Evolutionary conservation across 495 filamentous ascomycete species (phyloP).

Genomic region (Jackrogersella multiformis): DNA sequence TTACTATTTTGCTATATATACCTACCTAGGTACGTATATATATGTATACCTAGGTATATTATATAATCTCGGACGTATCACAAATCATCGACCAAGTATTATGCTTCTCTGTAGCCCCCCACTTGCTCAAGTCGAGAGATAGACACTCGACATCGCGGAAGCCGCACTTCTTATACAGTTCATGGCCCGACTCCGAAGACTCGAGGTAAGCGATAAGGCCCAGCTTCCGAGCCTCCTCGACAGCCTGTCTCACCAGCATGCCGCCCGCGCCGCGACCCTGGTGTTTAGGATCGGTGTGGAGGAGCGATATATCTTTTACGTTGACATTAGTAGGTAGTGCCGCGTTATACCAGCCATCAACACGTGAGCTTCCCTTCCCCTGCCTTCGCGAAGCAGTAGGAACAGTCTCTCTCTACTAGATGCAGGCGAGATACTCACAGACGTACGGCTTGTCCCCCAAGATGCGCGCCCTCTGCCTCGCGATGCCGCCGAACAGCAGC

Average conservation of each 20-base stretch:
- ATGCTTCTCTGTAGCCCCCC: constrained; percentile 17
- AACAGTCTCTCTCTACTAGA: neutral
- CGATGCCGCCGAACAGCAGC: constrained; percentile 43
- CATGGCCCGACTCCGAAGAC: constrained; percentile 36
- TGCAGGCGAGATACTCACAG: constrained; percentile 28
- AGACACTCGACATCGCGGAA: constrained; percentile 42
- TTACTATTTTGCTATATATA: too few species aligned
- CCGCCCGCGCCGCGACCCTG: constrained; percentile 38
- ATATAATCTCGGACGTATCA: constrained; percentile 19
- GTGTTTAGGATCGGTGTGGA: constrained; percentile 42
- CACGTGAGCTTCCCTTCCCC: too few species aligned
- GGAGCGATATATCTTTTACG: constrained; percentile 37
- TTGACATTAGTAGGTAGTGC: neutral
- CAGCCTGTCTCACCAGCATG: constrained; percentile 36
- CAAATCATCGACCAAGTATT: constrained; percentile 33
- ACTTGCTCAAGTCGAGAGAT: constrained; percentile 29
- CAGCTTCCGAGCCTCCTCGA: constrained; percentile 38
- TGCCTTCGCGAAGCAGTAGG: too few species aligned
- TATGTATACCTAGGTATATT: too few species aligned
- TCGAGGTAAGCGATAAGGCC: constrained; percentile 45
- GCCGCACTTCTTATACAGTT: constrained; percentile 45
- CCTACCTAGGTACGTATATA: too few species aligned
- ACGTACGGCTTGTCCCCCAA: constrained; percentile 39
- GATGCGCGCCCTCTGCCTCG: constrained; percentile 27
- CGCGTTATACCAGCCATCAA: neutral